phyloP scores from a whole-genome alignment of 306 rosid species.

The Vigna trinervia region DNA sequence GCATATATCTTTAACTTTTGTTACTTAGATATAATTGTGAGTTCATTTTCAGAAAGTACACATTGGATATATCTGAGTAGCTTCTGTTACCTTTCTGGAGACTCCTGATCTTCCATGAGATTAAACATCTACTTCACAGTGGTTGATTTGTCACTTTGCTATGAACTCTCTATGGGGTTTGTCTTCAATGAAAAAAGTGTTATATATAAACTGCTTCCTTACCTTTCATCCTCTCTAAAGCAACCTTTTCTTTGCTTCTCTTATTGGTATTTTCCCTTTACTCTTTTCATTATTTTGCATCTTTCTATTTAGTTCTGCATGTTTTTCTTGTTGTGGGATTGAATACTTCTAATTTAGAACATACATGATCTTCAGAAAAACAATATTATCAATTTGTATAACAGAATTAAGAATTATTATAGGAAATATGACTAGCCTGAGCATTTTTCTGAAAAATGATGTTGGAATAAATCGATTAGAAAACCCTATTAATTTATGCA shows the following conservation, averaged over 20 bases:
- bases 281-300: constrained; percentile 2
- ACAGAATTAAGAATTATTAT: too few relatives aligned
- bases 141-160: constrained; percentile 52
- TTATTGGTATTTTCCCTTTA: constrained; percentile 38
- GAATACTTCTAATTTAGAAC: too few relatives aligned
- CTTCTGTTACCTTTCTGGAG: constrained; percentile 42
- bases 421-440: too few relatives aligned
- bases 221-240: constrained; percentile 18
- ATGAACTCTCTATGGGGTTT: constrained; percentile 20
- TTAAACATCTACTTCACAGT: constrained; percentile 54
- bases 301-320: not conserved
- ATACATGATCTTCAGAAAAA: too few relatives aligned
- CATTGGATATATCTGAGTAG: constrained; percentile 12
- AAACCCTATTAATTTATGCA: not conserved
- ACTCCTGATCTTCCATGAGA: constrained; percentile 54
- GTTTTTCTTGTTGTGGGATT: not conserved
- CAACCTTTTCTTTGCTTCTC: constrained; percentile 23
- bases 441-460: not conserved
- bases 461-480: not conserved
- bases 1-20: not conserved
- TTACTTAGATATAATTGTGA: not conserved
- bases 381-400: too few relatives aligned
- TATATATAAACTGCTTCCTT: constrained; percentile 41
- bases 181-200: constrained; percentile 47
- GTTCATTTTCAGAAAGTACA: constrained; percentile 26